phyloP scores from a whole-genome alignment of 2,329 filamentous ascomycete genomes.

The Aspergillus udagawae region DNA sequence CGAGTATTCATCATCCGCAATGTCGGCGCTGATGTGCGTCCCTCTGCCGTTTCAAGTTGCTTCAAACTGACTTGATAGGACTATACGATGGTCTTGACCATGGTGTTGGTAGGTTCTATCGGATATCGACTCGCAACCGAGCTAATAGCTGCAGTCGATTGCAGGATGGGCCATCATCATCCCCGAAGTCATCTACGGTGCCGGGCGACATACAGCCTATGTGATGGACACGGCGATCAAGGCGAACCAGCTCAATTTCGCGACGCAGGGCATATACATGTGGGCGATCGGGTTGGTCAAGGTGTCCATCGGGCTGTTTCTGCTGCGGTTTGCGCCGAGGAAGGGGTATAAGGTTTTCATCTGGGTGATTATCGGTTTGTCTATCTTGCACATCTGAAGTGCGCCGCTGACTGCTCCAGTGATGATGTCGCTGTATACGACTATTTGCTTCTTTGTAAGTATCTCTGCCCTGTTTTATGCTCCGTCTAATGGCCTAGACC shows the following conservation, averaged over 20 bases:
- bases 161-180: slow-evolving; percentile 40
- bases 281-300: slow-evolving; percentile 43
- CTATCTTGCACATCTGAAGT: slow-evolving; percentile 8
- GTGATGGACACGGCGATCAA: slow-evolving; percentile 33
- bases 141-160: slow-evolving; percentile 22
- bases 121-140: neutral
- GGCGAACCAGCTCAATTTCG: slow-evolving; percentile 43
- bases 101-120: slow-evolving; percentile 8
- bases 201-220: slow-evolving; percentile 45
- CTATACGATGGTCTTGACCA: slow-evolving; percentile 16
- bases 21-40: slow-evolving; percentile 16
- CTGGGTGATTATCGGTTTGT: slow-evolving; percentile 31
- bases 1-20: slow-evolving; percentile 17
- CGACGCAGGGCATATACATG: slow-evolving; percentile 19
- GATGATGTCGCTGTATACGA: slow-evolving; percentile 14
- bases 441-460: slow-evolving; percentile 15
- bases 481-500: slow-evolving; percentile 36
- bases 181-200: slow-evolving; percentile 41
- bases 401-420: slow-evolving; percentile 2
- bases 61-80: slow-evolving; percentile 3
- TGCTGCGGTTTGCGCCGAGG: slow-evolving; percentile 40
- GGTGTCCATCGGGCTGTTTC: slow-evolving; percentile 40
- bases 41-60: neutral
- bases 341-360: slow-evolving; percentile 37
- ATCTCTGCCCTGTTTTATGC: slow-evolving; percentile 16